Evolutionary conservation across 1,139 yeast genomes (phyloP).

Genomic region (Pichia terricola): DNA sequence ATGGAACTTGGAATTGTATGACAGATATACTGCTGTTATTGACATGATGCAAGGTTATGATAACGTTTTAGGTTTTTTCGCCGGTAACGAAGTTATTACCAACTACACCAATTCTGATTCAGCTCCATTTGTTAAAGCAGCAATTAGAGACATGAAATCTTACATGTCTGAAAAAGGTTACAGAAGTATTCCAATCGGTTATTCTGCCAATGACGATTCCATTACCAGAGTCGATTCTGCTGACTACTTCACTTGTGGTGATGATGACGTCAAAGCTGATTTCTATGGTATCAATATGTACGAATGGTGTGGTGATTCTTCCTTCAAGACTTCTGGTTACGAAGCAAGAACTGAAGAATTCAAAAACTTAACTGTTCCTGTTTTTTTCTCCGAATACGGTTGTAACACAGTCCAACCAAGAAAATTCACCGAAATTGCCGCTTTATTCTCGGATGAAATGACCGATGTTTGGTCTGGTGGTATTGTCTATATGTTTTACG

Average conservation of each 20-base stretch:
- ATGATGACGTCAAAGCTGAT: conserved; percentile 58
- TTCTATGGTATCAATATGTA: conserved; percentile 93
- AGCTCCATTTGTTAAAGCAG: conserved; percentile 75
- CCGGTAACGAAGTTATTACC: conserved; percentile 76
- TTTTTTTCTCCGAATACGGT: conserved; percentile 76
- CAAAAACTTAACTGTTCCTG: conserved; percentile 54
- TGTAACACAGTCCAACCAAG: conserved; percentile 59
- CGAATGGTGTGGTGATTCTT: conserved; percentile 85
- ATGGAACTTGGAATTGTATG: conserved; percentile 52
- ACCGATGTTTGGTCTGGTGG: conserved; percentile 84
- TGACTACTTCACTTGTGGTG: conserved; percentile 71
- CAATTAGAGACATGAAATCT: conserved; percentile 64
- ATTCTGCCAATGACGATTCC: conserved; percentile 69
- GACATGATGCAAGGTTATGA: conserved; percentile 56
- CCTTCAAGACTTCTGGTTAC: conserved; percentile 61
- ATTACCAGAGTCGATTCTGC: conserved; percentile 60
- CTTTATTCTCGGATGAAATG: conserved; percentile 54
- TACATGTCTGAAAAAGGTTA: conserved; percentile 54
- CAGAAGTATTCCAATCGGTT: conserved; percentile 69
- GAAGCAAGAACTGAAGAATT: conserved; percentile 64
- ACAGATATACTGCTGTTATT: conserved; percentile 56
- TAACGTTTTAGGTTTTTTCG: conserved; percentile 70
- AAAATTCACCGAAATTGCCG: conserved; percentile 59
- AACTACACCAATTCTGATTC: conserved; percentile 59
- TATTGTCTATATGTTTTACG: conserved; percentile 74